Evolutionary conservation across 2,329 filamentous ascomycete species (phyloP).

Genomic region (Lachnellula occidentalis): DNA sequence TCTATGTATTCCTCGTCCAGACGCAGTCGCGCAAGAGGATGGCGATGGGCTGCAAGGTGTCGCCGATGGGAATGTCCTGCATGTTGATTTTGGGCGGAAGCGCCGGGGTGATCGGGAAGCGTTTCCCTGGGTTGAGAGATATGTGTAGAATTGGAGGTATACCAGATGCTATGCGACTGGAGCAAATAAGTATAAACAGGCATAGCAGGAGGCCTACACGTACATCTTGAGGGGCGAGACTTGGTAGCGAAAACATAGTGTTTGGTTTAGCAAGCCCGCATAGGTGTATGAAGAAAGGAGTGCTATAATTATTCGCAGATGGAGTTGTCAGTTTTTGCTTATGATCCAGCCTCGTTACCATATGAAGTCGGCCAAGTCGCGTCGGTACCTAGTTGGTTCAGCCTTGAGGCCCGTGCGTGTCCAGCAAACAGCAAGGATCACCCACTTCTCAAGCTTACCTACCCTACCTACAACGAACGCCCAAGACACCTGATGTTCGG

Average conservation of each 20-base stretch:
- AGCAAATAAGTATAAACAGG: neutral
- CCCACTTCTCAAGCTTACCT: too few species aligned
- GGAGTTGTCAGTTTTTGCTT: neutral
- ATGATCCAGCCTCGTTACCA: too few species aligned
- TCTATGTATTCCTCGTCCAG: slow-evolving; percentile 73
- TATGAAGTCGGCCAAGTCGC: too few species aligned
- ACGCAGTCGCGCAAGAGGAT: slow-evolving; percentile 62
- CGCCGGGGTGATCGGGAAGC: slow-evolving; percentile 23
- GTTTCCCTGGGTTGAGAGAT: slow-evolving; percentile 29
- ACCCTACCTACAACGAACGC: too few species aligned
- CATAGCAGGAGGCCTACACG: slow-evolving; percentile 26
- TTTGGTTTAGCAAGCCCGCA: neutral
- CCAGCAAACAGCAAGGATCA: too few species aligned
- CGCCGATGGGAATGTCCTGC: slow-evolving; percentile 30
- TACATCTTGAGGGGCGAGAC: slow-evolving; percentile 67
- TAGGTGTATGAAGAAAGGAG: neutral
- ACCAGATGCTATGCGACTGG: slow-evolving; percentile 70
- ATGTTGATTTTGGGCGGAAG: slow-evolving; percentile 17
- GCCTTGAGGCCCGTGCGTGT: too few species aligned
- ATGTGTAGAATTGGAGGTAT: slow-evolving; percentile 49
- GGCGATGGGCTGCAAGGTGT: slow-evolving; percentile 46
- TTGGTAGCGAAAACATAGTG: slow-evolving; percentile 54
- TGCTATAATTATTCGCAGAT: neutral
- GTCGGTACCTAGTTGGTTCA: too few species aligned
- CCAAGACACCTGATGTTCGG: too few species aligned